A percentile compares a stretch with the other conserved stretches of the same genome.
Conservation (phyloP, 768 basidiomycete genomes). For the Boletus huronensis region DNA sequence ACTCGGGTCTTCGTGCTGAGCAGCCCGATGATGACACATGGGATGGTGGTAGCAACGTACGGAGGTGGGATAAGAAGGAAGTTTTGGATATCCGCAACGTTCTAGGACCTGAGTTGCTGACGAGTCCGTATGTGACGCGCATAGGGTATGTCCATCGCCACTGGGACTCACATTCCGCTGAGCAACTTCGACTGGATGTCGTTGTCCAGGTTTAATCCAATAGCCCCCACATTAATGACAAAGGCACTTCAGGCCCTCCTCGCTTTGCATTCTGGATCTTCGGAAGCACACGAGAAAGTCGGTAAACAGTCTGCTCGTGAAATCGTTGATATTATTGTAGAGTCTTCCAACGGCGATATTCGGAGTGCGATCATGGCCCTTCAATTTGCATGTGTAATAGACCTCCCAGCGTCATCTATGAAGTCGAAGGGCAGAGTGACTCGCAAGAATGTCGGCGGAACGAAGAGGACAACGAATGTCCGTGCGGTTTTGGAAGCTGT, state of each 20-base stretch:
- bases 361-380: slow-evolving; percentile 91
- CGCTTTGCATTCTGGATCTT: slow-evolving; percentile 42
- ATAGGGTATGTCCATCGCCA: slow-evolving; percentile 55
- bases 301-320: slow-evolving; percentile 54
- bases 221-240: slow-evolving; percentile 81
- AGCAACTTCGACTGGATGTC: not conserved
- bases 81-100: slow-evolving; percentile 67
- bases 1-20: slow-evolving; percentile 77
- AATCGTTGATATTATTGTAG: slow-evolving; percentile 70
- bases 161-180: not conserved
- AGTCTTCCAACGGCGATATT: slow-evolving; percentile 86
- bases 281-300: slow-evolving; percentile 3
- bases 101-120: slow-evolving; percentile 62
- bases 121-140: slow-evolving; percentile 74
- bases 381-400: slow-evolving; percentile 71
- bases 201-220: slow-evolving; percentile 76
- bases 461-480: slow-evolving; percentile 15
- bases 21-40: slow-evolving; percentile 45
- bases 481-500: slow-evolving; percentile 62
- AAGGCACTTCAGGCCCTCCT: slow-evolving; percentile 70
- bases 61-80: slow-evolving; percentile 48
- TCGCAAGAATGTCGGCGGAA: slow-evolving; percentile 28
- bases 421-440: slow-evolving; percentile 28
- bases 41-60: slow-evolving; percentile 40
- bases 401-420: slow-evolving; percentile 20